Percentiles rank a stretch among this genome's conserved stretches.
phyloP scores from a whole-genome alignment of 148 eudicot species.

The Polygonum aviculare region DNA sequence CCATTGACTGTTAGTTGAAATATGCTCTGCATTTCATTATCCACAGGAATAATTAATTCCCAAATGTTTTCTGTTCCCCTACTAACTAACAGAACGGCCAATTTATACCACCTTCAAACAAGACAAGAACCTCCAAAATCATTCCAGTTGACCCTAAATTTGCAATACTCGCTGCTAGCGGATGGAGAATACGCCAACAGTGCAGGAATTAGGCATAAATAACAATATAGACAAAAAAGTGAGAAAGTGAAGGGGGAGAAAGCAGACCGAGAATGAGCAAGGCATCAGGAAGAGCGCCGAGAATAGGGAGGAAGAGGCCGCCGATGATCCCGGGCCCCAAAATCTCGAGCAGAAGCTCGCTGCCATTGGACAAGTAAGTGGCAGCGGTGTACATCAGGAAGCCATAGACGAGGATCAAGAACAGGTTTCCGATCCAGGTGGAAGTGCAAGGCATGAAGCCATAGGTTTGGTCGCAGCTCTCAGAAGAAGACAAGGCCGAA shows the following conservation, averaged over 20 bases:
- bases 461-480: slow-evolving; percentile 57
- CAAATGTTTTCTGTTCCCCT: neutral
- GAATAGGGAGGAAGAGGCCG: slow-evolving; percentile 75
- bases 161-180: neutral
- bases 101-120: neutral
- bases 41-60: neutral
- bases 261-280: slow-evolving; percentile 74
- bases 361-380: slow-evolving; percentile 57
- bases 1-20: neutral
- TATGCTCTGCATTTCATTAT: neutral
- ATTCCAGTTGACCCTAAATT: neutral
- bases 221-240: neutral
- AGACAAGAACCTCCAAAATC: neutral
- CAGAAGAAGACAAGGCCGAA: slow-evolving; percentile 6
- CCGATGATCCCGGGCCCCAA: slow-evolving; percentile 89
- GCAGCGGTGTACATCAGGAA: slow-evolving; percentile 67
- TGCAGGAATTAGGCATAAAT: neutral
- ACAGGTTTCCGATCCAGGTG: slow-evolving; percentile 48
- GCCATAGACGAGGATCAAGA: slow-evolving; percentile 64
- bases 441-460: slow-evolving; percentile 86
- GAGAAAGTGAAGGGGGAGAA: neutral
- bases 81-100: neutral
- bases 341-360: slow-evolving; percentile 78
- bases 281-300: slow-evolving; percentile 96
- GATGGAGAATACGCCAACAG: neutral